Conservation (phyloP, 1,284 basidiomycete genomes). For the Blastosporella zonata region DNA sequence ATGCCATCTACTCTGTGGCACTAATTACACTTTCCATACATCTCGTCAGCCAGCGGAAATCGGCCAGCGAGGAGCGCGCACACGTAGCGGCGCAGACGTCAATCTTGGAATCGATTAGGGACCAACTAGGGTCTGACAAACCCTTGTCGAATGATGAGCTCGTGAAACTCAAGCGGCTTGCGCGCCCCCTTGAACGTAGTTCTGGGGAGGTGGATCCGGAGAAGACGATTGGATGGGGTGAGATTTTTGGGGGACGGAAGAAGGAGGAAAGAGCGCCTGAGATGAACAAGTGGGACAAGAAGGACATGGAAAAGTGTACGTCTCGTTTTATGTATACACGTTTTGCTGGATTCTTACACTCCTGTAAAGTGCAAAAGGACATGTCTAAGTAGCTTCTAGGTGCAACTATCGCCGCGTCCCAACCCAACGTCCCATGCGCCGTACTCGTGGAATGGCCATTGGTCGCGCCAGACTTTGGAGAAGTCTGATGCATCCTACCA, state of each 20-base stretch:
- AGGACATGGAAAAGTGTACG: constrained; percentile 22
- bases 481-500: no score
- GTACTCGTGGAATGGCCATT: no score
- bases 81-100: constrained; percentile 22
- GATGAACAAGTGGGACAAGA: constrained; percentile 22
- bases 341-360: background rate
- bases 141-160: constrained; percentile 19
- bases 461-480: no score
- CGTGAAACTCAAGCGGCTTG: constrained; percentile 21
- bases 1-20: constrained; percentile 25
- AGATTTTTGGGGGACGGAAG: constrained; percentile 22
- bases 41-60: constrained; percentile 19
- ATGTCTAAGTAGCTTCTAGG: constrained; percentile 3
- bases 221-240: constrained; percentile 21
- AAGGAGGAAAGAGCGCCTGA: constrained; percentile 12
- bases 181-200: constrained; percentile 14
- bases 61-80: constrained; percentile 19
- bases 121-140: constrained; percentile 21
- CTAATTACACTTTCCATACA: constrained; percentile 27
- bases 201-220: background rate
- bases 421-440: no score
- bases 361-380: constrained; percentile 10
- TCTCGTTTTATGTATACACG: background rate
- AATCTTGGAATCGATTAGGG: constrained; percentile 22
- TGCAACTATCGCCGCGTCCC: no score